These are phyloP conservation scores for Colletotrichum costaricense DNA, from an alignment of 2,329 filamentous ascomycete species.

Conservation along the genomic window DNA sequence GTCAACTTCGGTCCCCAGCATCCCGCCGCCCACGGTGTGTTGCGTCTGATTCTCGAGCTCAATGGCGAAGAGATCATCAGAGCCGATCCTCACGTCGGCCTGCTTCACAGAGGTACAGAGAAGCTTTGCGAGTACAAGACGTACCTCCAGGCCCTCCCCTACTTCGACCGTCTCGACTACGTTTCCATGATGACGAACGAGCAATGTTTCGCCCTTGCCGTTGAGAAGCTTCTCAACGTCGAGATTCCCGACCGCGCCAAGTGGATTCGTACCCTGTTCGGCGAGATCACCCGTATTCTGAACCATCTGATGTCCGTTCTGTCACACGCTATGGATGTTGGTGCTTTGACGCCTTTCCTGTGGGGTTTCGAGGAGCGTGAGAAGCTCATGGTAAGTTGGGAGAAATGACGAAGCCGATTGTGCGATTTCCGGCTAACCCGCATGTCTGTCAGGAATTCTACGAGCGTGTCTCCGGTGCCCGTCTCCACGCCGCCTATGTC, in stretches of 20 bases:
- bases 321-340: constrained; percentile 98
- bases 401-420: neutral
- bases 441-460: constrained; percentile 86
- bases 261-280: constrained; percentile 96
- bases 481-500: constrained; percentile 96
- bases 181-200: constrained; percentile 99
- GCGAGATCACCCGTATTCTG: constrained; percentile 90
- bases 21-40: constrained; percentile 96
- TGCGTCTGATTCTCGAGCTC: constrained; percentile 96
- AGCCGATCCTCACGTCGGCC: constrained; percentile 94
- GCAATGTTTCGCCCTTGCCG: constrained; percentile 94
- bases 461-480: constrained; percentile 97
- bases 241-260: constrained; percentile 96
- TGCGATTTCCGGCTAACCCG: neutral
- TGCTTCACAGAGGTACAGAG: constrained; percentile 97
- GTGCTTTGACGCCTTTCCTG: constrained; percentile 96
- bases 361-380: constrained; percentile 99
- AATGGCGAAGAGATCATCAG: constrained; percentile 98
- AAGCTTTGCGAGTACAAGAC: constrained; percentile 99
- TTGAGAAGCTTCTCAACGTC: constrained; percentile 97
- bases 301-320: constrained; percentile 99
- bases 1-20: constrained; percentile 99
- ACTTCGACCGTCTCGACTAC: constrained; percentile 99
- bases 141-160: constrained; percentile 96
- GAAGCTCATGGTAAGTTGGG: constrained; percentile 89